phyloP scores from a whole-genome alignment of 2,329 filamentous ascomycete species.

The Aspergillus fijiensis region DNA sequence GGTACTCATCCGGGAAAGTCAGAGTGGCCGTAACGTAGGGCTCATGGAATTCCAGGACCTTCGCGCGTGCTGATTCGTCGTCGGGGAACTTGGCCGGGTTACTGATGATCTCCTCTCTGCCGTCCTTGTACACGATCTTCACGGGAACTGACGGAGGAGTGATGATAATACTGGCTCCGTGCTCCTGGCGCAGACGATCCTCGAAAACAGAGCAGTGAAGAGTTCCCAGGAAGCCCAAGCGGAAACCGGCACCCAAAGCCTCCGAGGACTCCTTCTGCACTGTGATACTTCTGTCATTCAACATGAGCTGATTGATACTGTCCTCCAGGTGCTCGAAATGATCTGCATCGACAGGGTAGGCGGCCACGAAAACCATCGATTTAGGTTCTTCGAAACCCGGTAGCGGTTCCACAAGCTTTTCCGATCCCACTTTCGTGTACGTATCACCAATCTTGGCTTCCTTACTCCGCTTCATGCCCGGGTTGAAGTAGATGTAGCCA shows the following conservation, averaged over 20 bases:
- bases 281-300: constrained; percentile 94
- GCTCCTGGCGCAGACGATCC: constrained; percentile 88
- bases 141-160: constrained; percentile 94
- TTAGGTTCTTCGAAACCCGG: constrained; percentile 97
- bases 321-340: constrained; percentile 87
- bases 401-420: constrained; percentile 73
- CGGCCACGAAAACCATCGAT: constrained; percentile 97
- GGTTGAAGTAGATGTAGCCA: constrained; percentile 95
- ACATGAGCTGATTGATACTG: constrained; percentile 86
- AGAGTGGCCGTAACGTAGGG: constrained; percentile 80
- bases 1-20: constrained; percentile 88
- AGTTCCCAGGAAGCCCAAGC: constrained; percentile 91
- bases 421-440: constrained; percentile 76
- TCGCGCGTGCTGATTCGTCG: constrained; percentile 55
- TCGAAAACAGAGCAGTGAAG: constrained; percentile 99
- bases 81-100: constrained; percentile 90
- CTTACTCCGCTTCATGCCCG: constrained; percentile 94
- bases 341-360: constrained; percentile 87
- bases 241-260: constrained; percentile 89
- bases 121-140: constrained; percentile 75
- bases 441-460: constrained; percentile 97
- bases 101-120: constrained; percentile 73
- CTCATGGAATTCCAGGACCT: constrained; percentile 64
- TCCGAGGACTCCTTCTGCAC: constrained; percentile 93
- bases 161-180: constrained; percentile 92